phyloP scores from a whole-genome alignment of 2,329 filamentous ascomycete species.

The Beauveria rudraprayagi region DNA sequence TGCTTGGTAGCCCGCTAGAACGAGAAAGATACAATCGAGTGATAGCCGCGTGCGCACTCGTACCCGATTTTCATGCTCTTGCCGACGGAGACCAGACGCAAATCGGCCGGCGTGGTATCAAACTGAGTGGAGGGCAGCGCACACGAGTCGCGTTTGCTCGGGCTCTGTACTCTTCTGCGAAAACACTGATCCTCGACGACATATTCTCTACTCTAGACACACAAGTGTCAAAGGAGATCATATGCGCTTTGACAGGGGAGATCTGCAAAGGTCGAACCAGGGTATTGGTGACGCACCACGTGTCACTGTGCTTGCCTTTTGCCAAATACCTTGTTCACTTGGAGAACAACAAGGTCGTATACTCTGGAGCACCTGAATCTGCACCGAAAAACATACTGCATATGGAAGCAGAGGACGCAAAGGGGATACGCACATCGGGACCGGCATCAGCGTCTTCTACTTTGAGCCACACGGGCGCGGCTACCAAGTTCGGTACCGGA shows the following conservation, averaged over 20 bases:
- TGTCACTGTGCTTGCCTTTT: background rate
- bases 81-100: background rate
- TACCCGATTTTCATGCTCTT: background rate
- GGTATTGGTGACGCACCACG: background rate
- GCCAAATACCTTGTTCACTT: background rate
- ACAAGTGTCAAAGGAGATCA: background rate
- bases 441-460: no score
- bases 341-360: background rate
- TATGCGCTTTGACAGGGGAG: background rate
- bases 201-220: background rate
- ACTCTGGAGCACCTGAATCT: background rate
- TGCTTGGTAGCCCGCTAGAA: background rate
- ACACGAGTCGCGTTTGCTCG: background rate
- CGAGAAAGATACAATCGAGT: background rate
- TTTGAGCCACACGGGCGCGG: no score
- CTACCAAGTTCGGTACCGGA: no score
- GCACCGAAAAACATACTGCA: background rate
- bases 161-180: background rate
- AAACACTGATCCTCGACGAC: background rate
- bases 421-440: no score
- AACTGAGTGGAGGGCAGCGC: conserved; percentile 1
- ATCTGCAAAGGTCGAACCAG: background rate
- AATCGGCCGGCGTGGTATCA: background rate
- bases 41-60: background rate
- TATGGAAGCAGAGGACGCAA: background rate